Percentiles rank a stretch among this genome's conserved stretches.
phyloP scores from a whole-genome alignment of 768 basidiomycete genomes.

The Lentinula guzmanii region DNA sequence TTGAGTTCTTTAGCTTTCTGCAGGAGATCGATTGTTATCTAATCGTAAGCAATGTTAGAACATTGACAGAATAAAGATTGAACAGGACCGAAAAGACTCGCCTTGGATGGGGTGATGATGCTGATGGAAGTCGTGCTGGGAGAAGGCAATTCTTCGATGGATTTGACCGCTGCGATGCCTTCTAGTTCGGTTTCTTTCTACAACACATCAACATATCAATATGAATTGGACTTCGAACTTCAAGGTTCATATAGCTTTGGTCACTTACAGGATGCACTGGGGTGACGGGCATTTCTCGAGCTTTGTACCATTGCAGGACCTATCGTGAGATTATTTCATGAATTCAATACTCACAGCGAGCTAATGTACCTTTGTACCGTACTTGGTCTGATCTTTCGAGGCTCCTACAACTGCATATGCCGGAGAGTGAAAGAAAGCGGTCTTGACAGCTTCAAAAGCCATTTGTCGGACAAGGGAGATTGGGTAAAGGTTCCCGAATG shows the following conservation, averaged over 20 bases:
- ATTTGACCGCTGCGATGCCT: slow-evolving; percentile 49
- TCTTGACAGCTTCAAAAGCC: slow-evolving; percentile 29
- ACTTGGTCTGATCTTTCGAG: slow-evolving; percentile 74
- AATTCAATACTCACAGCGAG: not conserved
- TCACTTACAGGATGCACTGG: slow-evolving; percentile 70
- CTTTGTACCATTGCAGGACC: slow-evolving; percentile 77
- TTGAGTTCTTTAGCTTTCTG: slow-evolving; percentile 61
- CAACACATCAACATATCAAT: slow-evolving; percentile 1
- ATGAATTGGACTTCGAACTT: not conserved
- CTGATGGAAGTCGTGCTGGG: slow-evolving; percentile 70
- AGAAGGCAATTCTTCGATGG: slow-evolving; percentile 48
- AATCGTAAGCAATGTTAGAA: slow-evolving; percentile 1
- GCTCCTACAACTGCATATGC: slow-evolving; percentile 78
- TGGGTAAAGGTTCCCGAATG: not conserved
- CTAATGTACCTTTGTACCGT: slow-evolving; percentile 51
- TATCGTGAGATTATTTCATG: slow-evolving; percentile 17
- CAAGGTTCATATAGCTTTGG: not conserved
- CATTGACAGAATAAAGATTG: not conserved
- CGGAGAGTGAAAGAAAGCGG: slow-evolving; percentile 58
- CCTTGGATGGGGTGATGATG: slow-evolving; percentile 74
- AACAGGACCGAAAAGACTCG: slow-evolving; percentile 16
- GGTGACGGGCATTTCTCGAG: slow-evolving; percentile 49
- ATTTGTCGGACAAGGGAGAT: slow-evolving; percentile 9
- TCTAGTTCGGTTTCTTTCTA: slow-evolving; percentile 72
- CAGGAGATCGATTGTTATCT: slow-evolving; percentile 69